A percentile compares a stretch with the other conserved stretches of the same genome.
phyloP scores from a whole-genome alignment of 257 asterid species.

The Jacaranda mimosifolia region DNA sequence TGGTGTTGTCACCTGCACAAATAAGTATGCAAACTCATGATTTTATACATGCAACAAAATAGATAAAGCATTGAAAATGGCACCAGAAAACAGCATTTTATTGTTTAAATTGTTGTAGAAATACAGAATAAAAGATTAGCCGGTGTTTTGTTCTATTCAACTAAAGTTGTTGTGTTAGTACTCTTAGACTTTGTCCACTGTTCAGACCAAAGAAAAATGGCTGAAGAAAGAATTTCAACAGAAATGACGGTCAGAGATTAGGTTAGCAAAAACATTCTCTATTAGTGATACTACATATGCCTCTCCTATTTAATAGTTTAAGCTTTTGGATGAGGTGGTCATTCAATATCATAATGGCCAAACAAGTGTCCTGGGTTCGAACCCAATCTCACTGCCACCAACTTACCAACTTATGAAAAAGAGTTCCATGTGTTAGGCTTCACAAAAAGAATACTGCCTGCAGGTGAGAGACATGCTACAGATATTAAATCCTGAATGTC shows the following conservation, averaged over 20 bases:
- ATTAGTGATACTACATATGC: neutral
- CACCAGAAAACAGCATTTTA: constrained; percentile 16
- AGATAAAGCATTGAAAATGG: constrained; percentile 22
- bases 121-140: neutral
- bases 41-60: neutral
- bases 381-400: no score
- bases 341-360: no score
- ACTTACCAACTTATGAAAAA: neutral
- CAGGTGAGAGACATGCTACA: neutral
- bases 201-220: constrained; percentile 9
- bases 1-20: constrained; percentile 91
- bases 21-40: constrained; percentile 33
- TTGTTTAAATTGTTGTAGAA: constrained; percentile 2
- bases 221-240: constrained; percentile 18
- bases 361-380: no score
- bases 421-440: constrained; percentile 8
- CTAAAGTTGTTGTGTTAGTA: neutral
- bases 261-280: neutral
- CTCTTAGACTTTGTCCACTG: constrained; percentile 16
- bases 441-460: neutral
- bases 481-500: constrained; percentile 2
- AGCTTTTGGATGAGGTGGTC: constrained; percentile 9
- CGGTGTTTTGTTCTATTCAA: constrained; percentile 19
- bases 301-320: neutral
- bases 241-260: neutral